Conservation (phyloP, 345 rosid genomes). For the Linum usitatissimum region DNA sequence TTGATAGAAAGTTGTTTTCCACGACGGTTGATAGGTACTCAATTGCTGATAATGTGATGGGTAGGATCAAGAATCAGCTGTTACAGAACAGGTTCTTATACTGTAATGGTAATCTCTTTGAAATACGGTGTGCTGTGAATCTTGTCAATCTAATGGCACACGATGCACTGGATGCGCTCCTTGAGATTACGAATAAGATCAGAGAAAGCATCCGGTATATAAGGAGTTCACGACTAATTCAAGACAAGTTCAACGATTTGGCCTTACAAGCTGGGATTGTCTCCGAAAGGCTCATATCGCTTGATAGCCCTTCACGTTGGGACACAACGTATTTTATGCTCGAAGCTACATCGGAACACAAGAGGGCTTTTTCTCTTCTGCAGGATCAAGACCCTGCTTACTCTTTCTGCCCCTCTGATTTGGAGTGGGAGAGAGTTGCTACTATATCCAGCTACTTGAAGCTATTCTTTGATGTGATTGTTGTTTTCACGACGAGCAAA, state of each 20-base stretch:
- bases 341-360: constrained; percentile 43
- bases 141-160: constrained; percentile 50
- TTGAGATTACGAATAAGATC: constrained; percentile 35
- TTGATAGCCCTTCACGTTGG: constrained; percentile 50
- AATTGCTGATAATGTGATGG: constrained; percentile 32
- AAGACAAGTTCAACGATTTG: constrained; percentile 32
- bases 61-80: constrained; percentile 51
- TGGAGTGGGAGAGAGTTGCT: constrained; percentile 51
- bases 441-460: constrained; percentile 37
- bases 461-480: constrained; percentile 47
- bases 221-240: constrained; percentile 36
- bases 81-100: constrained; percentile 62
- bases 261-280: constrained; percentile 29
- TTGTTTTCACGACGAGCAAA: constrained; percentile 36
- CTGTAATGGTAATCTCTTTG: constrained; percentile 56
- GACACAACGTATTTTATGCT: constrained; percentile 59
- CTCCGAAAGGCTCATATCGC: constrained; percentile 32
- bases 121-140: constrained; percentile 46
- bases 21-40: constrained; percentile 43
- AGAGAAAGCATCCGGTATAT: constrained; percentile 40
- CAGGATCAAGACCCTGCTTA: constrained; percentile 30
- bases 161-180: constrained; percentile 40
- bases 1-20: constrained; percentile 62
- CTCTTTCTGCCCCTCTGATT: constrained; percentile 41
- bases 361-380: constrained; percentile 34